phyloP scores from a whole-genome alignment of 225 moss, liverwort and hornwort species.

The Ulota crispa region DNA sequence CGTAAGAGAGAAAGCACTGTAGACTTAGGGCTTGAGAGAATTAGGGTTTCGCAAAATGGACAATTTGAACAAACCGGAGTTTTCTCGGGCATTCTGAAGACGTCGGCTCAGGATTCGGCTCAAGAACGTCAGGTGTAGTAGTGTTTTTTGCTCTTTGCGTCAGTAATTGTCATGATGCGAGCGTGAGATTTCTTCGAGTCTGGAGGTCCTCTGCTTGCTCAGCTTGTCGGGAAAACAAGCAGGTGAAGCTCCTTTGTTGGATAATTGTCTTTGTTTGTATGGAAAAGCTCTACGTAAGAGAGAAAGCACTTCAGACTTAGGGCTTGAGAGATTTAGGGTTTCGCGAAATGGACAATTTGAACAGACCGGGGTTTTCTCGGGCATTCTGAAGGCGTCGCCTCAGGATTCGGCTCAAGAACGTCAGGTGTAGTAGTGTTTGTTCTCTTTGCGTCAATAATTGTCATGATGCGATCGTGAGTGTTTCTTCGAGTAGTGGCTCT shows the following conservation, averaged over 20 bases:
- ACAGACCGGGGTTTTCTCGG: slow-evolving; percentile 77
- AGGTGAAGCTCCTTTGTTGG: not conserved
- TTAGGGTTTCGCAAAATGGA: slow-evolving; percentile 45
- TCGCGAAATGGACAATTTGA: slow-evolving; percentile 45
- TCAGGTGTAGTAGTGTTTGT: slow-evolving; percentile 41
- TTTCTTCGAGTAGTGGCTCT: not conserved
- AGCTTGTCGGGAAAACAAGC: not conserved
- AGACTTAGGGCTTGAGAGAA: not conserved
- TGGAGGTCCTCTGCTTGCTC: not conserved
- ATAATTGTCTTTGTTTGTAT: not conserved
- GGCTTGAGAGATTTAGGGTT: not conserved
- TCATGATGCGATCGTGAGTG: not conserved
- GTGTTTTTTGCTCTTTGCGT: not conserved
- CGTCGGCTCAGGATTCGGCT: slow-evolving; percentile 57
- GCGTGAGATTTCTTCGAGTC: not conserved
- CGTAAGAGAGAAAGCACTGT: not conserved
- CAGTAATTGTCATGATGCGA: not conserved
- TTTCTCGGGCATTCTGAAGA: slow-evolving; percentile 78
- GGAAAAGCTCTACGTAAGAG: not conserved
- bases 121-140: slow-evolving; percentile 42
- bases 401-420: slow-evolving; percentile 68
- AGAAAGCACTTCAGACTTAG: not conserved
- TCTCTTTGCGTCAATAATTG: not conserved
- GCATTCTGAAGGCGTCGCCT: slow-evolving; percentile 58
- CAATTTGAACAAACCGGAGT: slow-evolving; percentile 63